Evolutionary conservation across 176 grass and related monocot genomes (phyloP).

Genomic region (Triticum dicoccoides): DNA sequence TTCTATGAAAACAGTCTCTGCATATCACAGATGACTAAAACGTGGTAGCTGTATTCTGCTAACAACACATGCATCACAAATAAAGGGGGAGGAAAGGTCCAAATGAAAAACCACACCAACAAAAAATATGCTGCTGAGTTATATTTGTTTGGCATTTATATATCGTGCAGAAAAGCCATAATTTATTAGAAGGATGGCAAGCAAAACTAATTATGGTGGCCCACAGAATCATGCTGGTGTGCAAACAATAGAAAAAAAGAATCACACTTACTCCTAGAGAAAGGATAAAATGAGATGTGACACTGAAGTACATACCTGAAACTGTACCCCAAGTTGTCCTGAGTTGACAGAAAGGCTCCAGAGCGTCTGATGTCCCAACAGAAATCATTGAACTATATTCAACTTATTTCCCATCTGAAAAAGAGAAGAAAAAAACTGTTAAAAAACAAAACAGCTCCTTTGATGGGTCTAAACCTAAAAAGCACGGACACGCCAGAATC

Average conservation of each 20-base stretch:
- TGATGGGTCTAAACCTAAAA: neutral
- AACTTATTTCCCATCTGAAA: constrained; percentile 11
- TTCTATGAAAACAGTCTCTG: neutral
- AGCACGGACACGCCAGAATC: no score
- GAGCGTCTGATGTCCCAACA: neutral
- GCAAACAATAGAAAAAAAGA: neutral
- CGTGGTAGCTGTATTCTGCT: neutral
- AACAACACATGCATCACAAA: neutral
- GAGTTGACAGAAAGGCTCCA: neutral
- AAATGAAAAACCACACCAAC: neutral
- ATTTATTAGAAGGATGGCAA: neutral
- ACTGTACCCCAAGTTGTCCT: neutral
- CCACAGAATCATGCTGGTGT: neutral
- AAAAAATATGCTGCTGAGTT: neutral
- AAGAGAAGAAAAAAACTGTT: constrained; percentile 6
- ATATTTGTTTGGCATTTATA: neutral
- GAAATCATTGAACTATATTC: neutral
- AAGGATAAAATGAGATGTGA: neutral
- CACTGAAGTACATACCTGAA: neutral
- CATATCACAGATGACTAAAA: neutral
- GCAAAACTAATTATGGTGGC: neutral
- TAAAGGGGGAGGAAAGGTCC: neutral
- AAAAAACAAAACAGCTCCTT: neutral
- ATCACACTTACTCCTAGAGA: neutral
- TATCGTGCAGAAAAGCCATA: neutral